Evolutionary conservation across 192 early-diverging fungal genomes (phyloP).

Genomic region (Podila minutissima): DNA sequence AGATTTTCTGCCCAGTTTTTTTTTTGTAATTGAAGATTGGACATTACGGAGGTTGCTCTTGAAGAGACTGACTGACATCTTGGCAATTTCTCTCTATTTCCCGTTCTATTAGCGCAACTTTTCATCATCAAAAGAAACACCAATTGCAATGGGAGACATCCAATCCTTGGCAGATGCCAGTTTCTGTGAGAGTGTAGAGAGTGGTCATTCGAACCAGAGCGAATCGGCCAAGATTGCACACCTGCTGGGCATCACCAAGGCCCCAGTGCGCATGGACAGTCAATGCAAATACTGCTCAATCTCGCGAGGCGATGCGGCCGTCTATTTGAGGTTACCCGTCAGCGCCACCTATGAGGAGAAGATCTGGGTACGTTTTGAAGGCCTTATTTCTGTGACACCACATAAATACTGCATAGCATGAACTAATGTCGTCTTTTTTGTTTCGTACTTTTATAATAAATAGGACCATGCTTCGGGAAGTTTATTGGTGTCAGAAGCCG

Average conservation of each 20-base stretch:
- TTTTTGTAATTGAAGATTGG: too few relatives aligned
- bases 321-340: constrained; percentile 89
- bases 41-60: background rate
- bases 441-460: too few relatives aligned
- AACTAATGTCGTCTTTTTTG: too few relatives aligned
- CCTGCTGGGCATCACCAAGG: constrained; percentile 81
- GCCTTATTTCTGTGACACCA: background rate
- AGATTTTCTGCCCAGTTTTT: background rate
- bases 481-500: constrained; percentile 92
- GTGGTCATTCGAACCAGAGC: constrained; percentile 88
- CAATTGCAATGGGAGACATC: constrained; percentile 69
- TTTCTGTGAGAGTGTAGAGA: constrained; percentile 97
- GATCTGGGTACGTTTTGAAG: constrained; percentile 82
- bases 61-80: background rate
- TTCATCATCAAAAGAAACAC: constrained; percentile 60
- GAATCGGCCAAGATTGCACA: constrained; percentile 81
- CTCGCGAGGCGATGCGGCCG: constrained; percentile 92
- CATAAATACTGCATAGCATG: too few relatives aligned
- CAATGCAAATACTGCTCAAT: constrained; percentile 97
- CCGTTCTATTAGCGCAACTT: constrained; percentile 64
- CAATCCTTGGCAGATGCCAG: constrained; percentile 65
- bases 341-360: constrained; percentile 90
- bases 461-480: constrained; percentile 95
- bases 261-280: constrained; percentile 93
- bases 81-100: background rate